Percentiles rank a stretch among this genome's conserved stretches.
Conservation (phyloP, 805 yeast species). For the Lachancea meyersii region DNA sequence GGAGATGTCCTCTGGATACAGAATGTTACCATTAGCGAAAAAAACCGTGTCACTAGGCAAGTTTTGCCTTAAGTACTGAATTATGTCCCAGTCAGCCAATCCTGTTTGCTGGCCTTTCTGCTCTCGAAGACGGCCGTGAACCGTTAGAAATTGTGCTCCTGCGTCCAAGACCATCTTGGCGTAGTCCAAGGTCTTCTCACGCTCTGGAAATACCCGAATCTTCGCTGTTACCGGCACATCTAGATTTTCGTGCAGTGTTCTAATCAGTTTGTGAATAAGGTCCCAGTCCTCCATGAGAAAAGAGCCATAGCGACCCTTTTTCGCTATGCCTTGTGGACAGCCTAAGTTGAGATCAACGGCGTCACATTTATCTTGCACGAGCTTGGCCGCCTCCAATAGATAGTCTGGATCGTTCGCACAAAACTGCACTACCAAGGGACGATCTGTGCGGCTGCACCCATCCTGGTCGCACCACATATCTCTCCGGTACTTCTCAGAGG, state of each 20-base stretch:
- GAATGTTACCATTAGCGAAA: conserved; percentile 90
- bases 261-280: conserved; percentile 63
- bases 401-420: conserved; percentile 94
- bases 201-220: conserved; percentile 80
- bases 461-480: conserved; percentile 70
- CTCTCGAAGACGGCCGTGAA: conserved; percentile 93
- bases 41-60: conserved; percentile 76
- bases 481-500: conserved; percentile 69
- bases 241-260: conserved; percentile 64
- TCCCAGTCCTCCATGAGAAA: conserved; percentile 98
- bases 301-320: conserved; percentile 90
- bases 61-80: conserved; percentile 69
- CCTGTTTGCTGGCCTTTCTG: conserved; percentile 98
- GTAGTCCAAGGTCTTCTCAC: conserved; percentile 75
- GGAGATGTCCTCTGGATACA: conserved; percentile 77
- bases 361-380: conserved; percentile 79
- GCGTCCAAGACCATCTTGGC: conserved; percentile 85
- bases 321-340: conserved; percentile 97
- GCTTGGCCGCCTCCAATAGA: conserved; percentile 71
- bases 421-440: conserved; percentile 90
- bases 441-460: conserved; percentile 61
- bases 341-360: conserved; percentile 95
- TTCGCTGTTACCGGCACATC: conserved; percentile 92
- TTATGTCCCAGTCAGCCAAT: conserved; percentile 83
- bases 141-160: conserved; percentile 92